Conservation (phyloP, 2,329 filamentous ascomycete species). For the Penicillium glabrum region DNA sequence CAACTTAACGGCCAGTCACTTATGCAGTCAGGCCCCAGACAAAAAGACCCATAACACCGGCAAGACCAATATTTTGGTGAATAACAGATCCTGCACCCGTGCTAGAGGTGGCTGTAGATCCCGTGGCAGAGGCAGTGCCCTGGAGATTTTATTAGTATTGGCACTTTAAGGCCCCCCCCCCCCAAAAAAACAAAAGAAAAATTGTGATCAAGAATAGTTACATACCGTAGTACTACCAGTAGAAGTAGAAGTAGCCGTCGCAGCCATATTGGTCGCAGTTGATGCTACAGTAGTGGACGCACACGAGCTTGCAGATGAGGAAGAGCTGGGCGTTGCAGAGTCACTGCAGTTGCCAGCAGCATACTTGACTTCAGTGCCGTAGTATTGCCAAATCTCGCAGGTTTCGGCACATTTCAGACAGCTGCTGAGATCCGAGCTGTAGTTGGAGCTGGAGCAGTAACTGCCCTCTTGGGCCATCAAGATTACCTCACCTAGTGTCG, state of each 20-base stretch:
- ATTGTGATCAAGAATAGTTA: neutral
- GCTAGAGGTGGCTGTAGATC: neutral
- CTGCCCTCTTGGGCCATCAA: constrained; percentile 11
- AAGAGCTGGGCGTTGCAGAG: constrained; percentile 10
- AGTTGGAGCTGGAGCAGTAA: constrained; percentile 29
- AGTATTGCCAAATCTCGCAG: constrained; percentile 48
- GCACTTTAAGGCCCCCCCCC: neutral
- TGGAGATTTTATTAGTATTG: neutral
- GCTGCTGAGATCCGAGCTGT: constrained; percentile 23
- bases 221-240: neutral
- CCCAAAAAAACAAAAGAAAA: neutral
- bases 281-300: neutral
- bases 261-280: neutral
- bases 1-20: no score
- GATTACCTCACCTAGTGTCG: neutral
- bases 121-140: neutral
- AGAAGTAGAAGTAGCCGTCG: neutral
- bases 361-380: constrained; percentile 38
- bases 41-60: neutral
- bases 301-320: neutral
- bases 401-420: constrained; percentile 46
- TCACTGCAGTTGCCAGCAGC: constrained; percentile 39
- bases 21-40: neutral
- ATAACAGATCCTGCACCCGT: neutral
- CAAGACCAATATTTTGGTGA: neutral